A percentile compares a stretch with the other conserved stretches of the same genome.
phyloP scores from a whole-genome alignment of 1,284 basidiomycete genomes.

The Cryptococcus jaspeensis region DNA sequence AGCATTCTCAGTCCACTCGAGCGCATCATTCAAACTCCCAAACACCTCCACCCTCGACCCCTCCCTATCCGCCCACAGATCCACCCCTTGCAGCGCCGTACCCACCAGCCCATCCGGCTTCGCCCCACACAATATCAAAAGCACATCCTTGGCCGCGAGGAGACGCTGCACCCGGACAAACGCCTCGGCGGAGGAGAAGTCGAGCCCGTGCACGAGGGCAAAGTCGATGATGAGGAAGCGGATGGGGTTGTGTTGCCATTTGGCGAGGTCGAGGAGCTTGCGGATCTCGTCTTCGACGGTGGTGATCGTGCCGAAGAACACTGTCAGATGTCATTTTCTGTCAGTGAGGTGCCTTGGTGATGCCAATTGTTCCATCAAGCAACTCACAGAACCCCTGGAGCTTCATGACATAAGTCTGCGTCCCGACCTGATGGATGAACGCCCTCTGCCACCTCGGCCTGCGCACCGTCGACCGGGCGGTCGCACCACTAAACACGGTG shows the following conservation, averaged over 20 bases:
- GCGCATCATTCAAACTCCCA: conserved; percentile 78
- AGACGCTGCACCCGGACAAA: conserved; percentile 88
- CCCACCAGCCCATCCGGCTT: conserved; percentile 63
- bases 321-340: conserved; percentile 18
- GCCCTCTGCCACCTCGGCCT: conserved; percentile 82
- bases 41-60: conserved; percentile 77
- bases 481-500: conserved; percentile 71
- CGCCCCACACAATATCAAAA: conserved; percentile 87
- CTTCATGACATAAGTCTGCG: conserved; percentile 85
- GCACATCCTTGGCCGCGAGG: conserved; percentile 70
- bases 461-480: conserved; percentile 85
- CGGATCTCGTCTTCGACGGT: conserved; percentile 69
- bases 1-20: conserved; percentile 93
- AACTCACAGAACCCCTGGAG: conserved; percentile 67
- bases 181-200: conserved; percentile 93
- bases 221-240: conserved; percentile 88
- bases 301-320: conserved; percentile 96
- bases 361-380: too few species aligned
- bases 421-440: conserved; percentile 86
- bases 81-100: conserved; percentile 69
- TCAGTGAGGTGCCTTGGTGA: not conserved
- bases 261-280: conserved; percentile 69
- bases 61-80: conserved; percentile 65
- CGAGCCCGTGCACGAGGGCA: conserved; percentile 80
- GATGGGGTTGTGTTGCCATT: conserved; percentile 77